Evolutionary conservation across 148 eudicot species (phyloP), one percentile per base, ranked within the genome.

Genomic region (Chenopodium berlandieri): DNA sequence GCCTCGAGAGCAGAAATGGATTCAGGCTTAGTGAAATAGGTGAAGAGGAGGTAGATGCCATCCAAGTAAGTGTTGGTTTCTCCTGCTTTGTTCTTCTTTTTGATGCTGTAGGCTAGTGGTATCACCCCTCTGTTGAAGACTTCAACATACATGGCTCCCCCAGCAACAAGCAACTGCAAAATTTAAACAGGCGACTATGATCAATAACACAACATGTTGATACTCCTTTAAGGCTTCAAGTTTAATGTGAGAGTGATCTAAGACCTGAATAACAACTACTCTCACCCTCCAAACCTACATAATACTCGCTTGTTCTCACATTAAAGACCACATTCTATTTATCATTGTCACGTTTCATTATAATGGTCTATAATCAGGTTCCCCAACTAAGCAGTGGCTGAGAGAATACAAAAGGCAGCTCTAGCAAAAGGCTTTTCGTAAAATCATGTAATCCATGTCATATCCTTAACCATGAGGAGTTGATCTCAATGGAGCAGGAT

Each of bases 21-120:
- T 68, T 94, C 98, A 6, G 99, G 97, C 77, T 94, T 97, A 31
- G 99, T 94, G 87, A 91, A 97, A 82, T 92, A 96, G 74, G 95
- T 94, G 85, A 94, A 94, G 70, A 97, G 91, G 78, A 97, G 93
- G 79, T 89, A 91, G 82, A 97, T 94, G 62, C 99, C 97, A 58
- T 97, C 99, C 80, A 92, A 87, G 87, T 90, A 96, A 34, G 91
- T 94, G 88, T 92, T 92, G 76, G 86, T 89, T 78, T 91, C 97
- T 82, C 99, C 99, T 0, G 91, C 97, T 88, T 88, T 94, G 92
- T 97, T 92, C 81, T 88, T 97, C 95, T 87, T 97, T 79, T 82
- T 88, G 77, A 97, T 97, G 88, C 87, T 69, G 86, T 97, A 97
- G 1, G 98, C 90, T 40, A 97, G 90, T 11, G 95, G 99, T 78